Evolutionary conservation across 2,329 filamentous ascomycete species (phyloP), one percentile per base, ranked within the genome.

Genomic region (Aspergillus cejpii): DNA sequence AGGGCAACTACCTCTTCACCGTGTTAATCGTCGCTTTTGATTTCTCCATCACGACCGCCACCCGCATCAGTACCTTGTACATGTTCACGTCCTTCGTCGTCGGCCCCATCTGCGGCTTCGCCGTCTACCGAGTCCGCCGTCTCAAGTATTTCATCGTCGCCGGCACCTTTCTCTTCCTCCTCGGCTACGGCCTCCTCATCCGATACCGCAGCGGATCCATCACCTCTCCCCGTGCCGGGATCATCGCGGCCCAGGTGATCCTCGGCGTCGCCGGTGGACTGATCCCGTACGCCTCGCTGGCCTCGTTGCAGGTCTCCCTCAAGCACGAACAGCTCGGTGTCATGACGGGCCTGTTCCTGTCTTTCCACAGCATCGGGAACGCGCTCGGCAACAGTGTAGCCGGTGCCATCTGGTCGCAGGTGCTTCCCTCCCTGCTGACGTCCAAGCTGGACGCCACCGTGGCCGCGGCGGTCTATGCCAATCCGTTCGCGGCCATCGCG

Each of bases 321-420:
- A 20, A 17, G n/a, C 36, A 38, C 15, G 36, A 38, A 20, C 36
- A 38, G 12, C 36, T 38, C 7, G 36, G 14, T 2, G 36, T 38
- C 36, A 38, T 38, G 20, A 38, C 36, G 7, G 36, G 36, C 2
- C 37, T 42, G 7, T 45, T 48, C 31, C 53, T 73, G 0, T 66
- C 69, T 0, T 63, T 68, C n/a, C 69, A 68, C 55, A 70, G 70
- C 23, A 58, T 73, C 2, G 70, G 70, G 3, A 64, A 62, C 17
- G 70, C 70, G 0, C 58, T 73, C 1, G 70, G 70, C 0, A 72
- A 63, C 1, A 69, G 66, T 8, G 48, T 72, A 0, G 62, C 69
- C 0, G 70, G 70, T 0, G 65, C 68, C 0, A 66, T 73, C 26
- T 73, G 70, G 70, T 68, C 70, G 0, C 68, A 71, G 24, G 65